A percentile compares a stretch with the other conserved stretches of the same genome.
Conservation (phyloP, 2,329 filamentous ascomycete species). For the Scedosporium aurantiacum region DNA sequence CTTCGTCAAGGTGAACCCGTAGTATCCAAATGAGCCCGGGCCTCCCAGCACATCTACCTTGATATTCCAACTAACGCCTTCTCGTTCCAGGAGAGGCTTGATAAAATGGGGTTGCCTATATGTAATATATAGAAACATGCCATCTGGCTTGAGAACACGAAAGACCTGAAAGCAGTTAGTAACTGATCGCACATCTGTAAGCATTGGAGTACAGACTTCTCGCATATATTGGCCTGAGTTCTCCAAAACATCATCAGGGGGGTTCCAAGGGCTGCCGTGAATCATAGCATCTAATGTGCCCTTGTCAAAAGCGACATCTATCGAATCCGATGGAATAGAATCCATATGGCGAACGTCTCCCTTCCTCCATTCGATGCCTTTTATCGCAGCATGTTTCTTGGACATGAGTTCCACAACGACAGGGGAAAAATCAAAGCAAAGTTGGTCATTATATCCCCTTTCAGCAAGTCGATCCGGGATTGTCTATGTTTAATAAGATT, state of each 20-base stretch:
- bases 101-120: conserved; percentile 46
- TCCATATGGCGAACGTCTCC: conserved; percentile 41
- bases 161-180: conserved; percentile 21
- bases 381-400: conserved; percentile 23
- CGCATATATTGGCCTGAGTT: conserved; percentile 37
- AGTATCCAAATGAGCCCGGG: conserved; percentile 36
- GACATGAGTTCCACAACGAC: conserved; percentile 43
- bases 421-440: conserved; percentile 46
- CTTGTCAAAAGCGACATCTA: conserved; percentile 49
- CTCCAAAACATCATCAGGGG: conserved; percentile 34
- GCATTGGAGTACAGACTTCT: conserved; percentile 17
- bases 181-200: background rate
- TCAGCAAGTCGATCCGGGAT: conserved; percentile 36
- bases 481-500: conserved; percentile 23
- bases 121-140: conserved; percentile 40
- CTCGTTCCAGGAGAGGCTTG: conserved; percentile 30
- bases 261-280: conserved; percentile 40
- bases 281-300: conserved; percentile 45
- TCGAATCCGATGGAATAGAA: conserved; percentile 23
- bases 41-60: conserved; percentile 29
- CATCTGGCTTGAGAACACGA: conserved; percentile 34
- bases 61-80: conserved; percentile 29
- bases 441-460: conserved; percentile 38
- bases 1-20: conserved; percentile 30
- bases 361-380: conserved; percentile 35